Evolutionary conservation across 352 stramenopile genomes (phyloP), one percentile per base, ranked within the genome.

Genomic region (Aphanomyces cochlioides): DNA sequence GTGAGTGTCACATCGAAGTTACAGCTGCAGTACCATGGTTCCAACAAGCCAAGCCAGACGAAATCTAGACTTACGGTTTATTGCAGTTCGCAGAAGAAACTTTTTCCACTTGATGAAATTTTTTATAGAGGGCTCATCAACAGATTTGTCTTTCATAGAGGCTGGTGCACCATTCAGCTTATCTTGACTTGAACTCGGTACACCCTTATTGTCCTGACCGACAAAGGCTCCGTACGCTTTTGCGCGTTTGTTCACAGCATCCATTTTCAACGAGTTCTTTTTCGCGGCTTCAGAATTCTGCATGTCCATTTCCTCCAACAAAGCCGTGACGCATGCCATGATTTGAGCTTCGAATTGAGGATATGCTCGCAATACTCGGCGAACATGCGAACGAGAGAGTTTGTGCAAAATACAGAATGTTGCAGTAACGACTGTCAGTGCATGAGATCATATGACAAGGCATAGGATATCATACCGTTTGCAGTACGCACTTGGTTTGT

Each of bases 401-500:
- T 39, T 60, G 40, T 70, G 64, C 37, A 70, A 21, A 47, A 70
- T 70, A 28, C 64, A 70, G 48, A 70, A 70, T 28, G 64, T 70
- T 17, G 64, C 45, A 8, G 64, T 70, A 7, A 36, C 47, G 40
- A 70, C 64, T 70, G 40, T 12, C 13, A 36, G n/a, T 53, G n/a
- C 1, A 53, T 19, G 45, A 19, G 13, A 19, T 53, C 45, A 53
- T 19, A 53, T n/a, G 13, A 53, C 45, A 19, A 53, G 28, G 28
- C 28, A 28, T 28, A 28, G 28, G 28, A 28, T 28, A 28, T 12
- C 54, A 15, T 70, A 70, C 64, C 64, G n/a, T 60, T 85, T 7
- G 82, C 83, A 1, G 82, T 84, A 2, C 83, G 77, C n/a, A 83
- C 82, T 12, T 87, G 72, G 39, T 79, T 75, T n/a, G 79, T 81